Evolutionary conservation across 371 early-diverging fungal species (phyloP), one percentile per base, ranked within the genome.

Genomic region (Catenaria anguillulae): DNA sequence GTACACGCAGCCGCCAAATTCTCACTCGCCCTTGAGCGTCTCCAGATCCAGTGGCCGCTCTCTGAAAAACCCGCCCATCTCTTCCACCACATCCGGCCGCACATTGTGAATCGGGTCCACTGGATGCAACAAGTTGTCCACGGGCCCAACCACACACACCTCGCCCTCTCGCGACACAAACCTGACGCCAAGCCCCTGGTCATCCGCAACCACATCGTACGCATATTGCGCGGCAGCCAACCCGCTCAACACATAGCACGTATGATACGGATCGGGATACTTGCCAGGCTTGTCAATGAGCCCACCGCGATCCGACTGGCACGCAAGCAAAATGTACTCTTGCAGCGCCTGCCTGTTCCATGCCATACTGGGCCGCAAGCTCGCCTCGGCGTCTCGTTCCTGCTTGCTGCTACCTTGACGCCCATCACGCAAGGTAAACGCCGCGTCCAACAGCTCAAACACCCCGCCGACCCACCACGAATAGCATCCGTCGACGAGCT

Each of bases 401-500:
- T n/a, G n/a, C n/a, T n/a, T n/a, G n/a, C n/a, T n/a, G n/a, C n/a
- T n/a, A n/a, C n/a, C n/a, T 29, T 55, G 55, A 5, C 5, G 10
- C 17, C 40, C 40, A 40, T 17, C 40, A 17, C 40, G 40, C 40
- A 10, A 10, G 40, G 40, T 40, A 17, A 40, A 40, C 24, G 37
- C 31, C 19, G 40, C 46, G 21, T 23, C 24, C 35, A 52, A 4
- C 19, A 36, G 40, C 42, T 40, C 24, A 34, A 42, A 60, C 33
- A 84, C 76, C 2, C 87, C 95, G 23, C 93, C 96, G 33, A 88
- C 82, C 98, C 98, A 98, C 70, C 90, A 93, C 0, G 93, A 87
- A 71, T 98, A 98, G 68, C 98, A 98, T 0, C 94, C 95, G 71
- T 98, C 98, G 0, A 96, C 97, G 0, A 95, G 76, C 68, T 98